Percentiles rank a stretch among this genome's conserved stretches.
Conservation (phyloP, 768 basidiomycete genomes). For the Chalciporus pseudorubinellus region DNA sequence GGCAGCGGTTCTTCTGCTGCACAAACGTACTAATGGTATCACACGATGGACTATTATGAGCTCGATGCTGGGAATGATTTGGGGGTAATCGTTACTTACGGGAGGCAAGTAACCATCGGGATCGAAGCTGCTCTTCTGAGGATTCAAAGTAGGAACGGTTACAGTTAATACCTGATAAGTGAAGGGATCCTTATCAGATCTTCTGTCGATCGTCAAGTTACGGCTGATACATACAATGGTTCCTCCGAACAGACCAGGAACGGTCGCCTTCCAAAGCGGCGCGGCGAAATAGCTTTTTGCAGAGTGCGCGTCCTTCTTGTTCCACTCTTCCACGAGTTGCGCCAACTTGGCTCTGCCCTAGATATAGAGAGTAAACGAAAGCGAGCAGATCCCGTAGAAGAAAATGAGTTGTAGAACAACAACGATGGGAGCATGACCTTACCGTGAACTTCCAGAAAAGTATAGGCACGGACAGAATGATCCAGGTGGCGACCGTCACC, state of each 20-base stretch:
- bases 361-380: not conserved
- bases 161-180: conserved; percentile 38
- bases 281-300: conserved; percentile 23
- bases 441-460: conserved; percentile 47
- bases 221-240: conserved; percentile 31
- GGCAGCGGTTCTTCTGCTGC: too few species aligned
- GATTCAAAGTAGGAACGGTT: conserved; percentile 36
- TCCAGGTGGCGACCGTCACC: conserved; percentile 36
- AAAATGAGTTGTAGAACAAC: not conserved
- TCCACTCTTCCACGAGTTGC: conserved; percentile 40
- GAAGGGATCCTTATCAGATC: not conserved
- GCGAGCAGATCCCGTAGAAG: not conserved
- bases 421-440: conserved; percentile 22
- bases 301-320: conserved; percentile 35
- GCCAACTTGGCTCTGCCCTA: conserved; percentile 44
- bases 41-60: not conserved
- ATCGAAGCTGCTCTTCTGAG: conserved; percentile 36
- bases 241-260: conserved; percentile 39
- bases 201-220: not conserved
- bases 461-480: conserved; percentile 42
- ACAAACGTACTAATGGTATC: conserved; percentile 27
- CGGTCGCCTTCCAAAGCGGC: conserved; percentile 42
- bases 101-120: conserved; percentile 43
- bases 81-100: conserved; percentile 23
- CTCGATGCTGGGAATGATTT: not conserved